Evolutionary conservation across 2,329 filamentous ascomycete species (phyloP).

Genomic region (Colletotrichum sidae): DNA sequence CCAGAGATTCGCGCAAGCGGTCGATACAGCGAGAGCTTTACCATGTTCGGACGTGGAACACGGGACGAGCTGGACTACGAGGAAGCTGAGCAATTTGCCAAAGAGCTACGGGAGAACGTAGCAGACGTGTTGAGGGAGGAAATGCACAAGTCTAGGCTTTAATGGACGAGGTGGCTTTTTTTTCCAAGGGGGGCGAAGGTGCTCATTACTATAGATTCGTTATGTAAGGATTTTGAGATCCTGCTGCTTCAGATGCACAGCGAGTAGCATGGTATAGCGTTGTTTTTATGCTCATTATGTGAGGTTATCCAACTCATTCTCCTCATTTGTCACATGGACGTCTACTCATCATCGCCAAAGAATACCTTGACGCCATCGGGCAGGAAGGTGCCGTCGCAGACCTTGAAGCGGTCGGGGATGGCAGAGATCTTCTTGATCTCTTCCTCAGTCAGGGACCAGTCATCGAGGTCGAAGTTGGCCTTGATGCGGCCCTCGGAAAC

Average conservation of each 20-base stretch:
- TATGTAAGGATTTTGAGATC: constrained; percentile 24
- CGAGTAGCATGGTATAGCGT: constrained; percentile 16
- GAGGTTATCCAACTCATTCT: constrained; percentile 19
- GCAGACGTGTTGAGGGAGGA: constrained; percentile 54
- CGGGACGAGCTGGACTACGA: constrained; percentile 82
- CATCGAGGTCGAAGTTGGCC: constrained; percentile 80
- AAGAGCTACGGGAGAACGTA: constrained; percentile 62
- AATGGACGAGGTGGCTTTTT: constrained; percentile 32
- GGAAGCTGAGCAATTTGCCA: constrained; percentile 72
- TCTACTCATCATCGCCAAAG: constrained; percentile 83
- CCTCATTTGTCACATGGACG: background rate
- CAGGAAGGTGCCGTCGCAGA: constrained; percentile 80
- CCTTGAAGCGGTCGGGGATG: constrained; percentile 83
- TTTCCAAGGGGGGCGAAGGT: background rate
- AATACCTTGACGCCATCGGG: constrained; percentile 77
- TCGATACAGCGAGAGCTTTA: constrained; percentile 73
- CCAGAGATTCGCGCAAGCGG: constrained; percentile 72
- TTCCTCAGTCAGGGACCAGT: constrained; percentile 77
- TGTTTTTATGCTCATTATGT: constrained; percentile 29
- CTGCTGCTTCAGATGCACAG: constrained; percentile 13
- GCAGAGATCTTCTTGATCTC: constrained; percentile 77
- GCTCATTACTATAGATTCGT: constrained; percentile 27
- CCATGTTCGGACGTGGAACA: constrained; percentile 83
- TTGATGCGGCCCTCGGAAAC: constrained; percentile 80
- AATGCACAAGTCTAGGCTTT: constrained; percentile 52